Evolutionary conservation across 345 rosid species (phyloP), one percentile per base, ranked within the genome.

Genomic region (Lumnitzera littorea): DNA sequence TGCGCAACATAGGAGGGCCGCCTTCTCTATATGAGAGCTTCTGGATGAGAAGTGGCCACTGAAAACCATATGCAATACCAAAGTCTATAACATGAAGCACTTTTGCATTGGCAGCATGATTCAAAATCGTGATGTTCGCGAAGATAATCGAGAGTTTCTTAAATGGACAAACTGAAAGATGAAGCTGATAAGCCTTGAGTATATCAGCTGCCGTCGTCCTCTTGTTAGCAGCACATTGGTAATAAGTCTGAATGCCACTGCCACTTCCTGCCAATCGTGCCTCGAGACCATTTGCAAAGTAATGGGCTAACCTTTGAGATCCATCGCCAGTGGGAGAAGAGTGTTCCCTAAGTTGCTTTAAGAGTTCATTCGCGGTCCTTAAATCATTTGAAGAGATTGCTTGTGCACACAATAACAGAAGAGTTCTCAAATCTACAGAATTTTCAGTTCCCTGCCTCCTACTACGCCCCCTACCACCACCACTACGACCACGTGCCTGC

Each of bases 41-140:
- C 62, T 92, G 86, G 62, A 92, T 87, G 46, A 90, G 89, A 66
- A 72, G 61, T 0, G 98, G 97, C 97, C 94, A 92, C 23, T 89
- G 95, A 76, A 87, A 92, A 64, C 98, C 98, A 53, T 82, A 89
- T 9, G 62, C 52, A 56, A 92, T 82, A 49, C 98, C 97, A 12
- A 92, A 92, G 73, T 92, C 97, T 57, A 90, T 65, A 46, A 92
- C 70, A 69, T 92, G 98, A 74, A 92, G 89, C 53, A 73, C 78
- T 4, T 75, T 69, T 46, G 86, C 80, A 15, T 65, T 80, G 51
- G 73, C 78, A 43, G 96, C 80, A 50, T 77, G 72, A 15, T 73
- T 63, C 58, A 61, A 47, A 59, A 92, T 82, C 73, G 58, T 78
- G 57, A 66, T 64, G 72, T 73, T 84, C 2, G 87, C 78, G 50